Evolutionary conservation across 139 green algal species (phyloP).

Genomic region (Chlorella sorokiniana): DNA sequence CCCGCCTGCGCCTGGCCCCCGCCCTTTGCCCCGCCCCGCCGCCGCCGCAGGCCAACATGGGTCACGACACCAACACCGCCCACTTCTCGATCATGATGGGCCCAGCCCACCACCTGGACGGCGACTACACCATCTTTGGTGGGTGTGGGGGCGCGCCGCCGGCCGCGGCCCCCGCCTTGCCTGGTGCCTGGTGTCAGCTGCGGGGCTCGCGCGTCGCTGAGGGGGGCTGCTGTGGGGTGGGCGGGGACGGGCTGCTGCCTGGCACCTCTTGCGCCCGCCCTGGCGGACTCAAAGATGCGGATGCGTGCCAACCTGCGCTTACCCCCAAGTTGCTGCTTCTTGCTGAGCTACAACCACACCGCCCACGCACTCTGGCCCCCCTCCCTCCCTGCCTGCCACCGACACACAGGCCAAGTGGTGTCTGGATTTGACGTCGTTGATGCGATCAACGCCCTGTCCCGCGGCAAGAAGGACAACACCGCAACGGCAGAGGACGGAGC

Average conservation of each 20-base stretch:
- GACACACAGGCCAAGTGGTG: conserved; percentile 26
- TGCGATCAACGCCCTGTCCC: conserved; percentile 44
- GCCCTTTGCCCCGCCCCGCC: not conserved
- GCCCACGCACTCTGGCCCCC: not conserved
- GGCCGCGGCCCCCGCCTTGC: not conserved
- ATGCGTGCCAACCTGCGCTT: not conserved
- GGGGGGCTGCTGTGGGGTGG: not conserved
- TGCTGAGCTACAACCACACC: not conserved
- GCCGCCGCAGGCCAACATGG: conserved; percentile 65
- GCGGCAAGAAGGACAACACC: conserved; percentile 51
- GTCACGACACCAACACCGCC: conserved; percentile 72
- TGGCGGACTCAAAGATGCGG: not conserved
- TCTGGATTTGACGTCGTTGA: conserved; percentile 34
- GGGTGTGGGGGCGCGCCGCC: conserved; percentile 11
- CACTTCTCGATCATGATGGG: conserved; percentile 84
- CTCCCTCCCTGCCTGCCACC: not conserved
- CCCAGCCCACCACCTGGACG: conserved; percentile 70
- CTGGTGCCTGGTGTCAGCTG: not conserved
- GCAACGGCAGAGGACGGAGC: conserved; percentile 39
- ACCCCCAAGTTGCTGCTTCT: not conserved
- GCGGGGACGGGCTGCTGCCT: not conserved
- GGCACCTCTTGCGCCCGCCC: not conserved
- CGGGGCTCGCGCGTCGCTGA: too few relatives aligned
- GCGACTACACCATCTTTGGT: conserved; percentile 80
- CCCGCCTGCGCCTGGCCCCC: conserved; percentile 33